Evolutionary conservation across 2,329 filamentous ascomycete genomes (phyloP).

Genomic region (Talaromyces funiculosus): DNA sequence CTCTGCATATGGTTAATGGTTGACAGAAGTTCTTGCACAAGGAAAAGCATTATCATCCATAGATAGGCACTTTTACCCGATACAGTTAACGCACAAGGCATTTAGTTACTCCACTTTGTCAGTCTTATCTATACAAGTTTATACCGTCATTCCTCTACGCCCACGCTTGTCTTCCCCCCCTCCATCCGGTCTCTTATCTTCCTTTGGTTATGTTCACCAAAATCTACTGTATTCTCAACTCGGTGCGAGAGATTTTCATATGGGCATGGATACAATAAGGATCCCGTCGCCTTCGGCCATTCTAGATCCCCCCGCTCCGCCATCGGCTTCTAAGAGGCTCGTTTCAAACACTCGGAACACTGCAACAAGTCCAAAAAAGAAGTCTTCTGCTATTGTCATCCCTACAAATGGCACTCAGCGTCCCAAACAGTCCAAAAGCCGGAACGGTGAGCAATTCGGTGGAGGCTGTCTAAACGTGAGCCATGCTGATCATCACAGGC

Average conservation of each 20-base stretch:
- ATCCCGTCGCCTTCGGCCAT: slow-evolving; percentile 55
- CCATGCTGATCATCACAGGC: slow-evolving; percentile 41
- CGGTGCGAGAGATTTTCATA: slow-evolving; percentile 4
- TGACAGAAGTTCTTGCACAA: neutral
- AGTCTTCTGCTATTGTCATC: slow-evolving; percentile 6
- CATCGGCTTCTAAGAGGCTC: slow-evolving; percentile 20
- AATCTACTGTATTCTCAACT: slow-evolving; percentile 7
- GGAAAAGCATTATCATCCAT: neutral
- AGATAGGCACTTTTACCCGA: neutral
- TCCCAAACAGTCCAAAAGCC: slow-evolving; percentile 68
- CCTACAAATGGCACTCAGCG: slow-evolving; percentile 34
- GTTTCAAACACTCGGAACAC: slow-evolving; percentile 18
- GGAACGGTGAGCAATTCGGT: slow-evolving; percentile 56
- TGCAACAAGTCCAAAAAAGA: slow-evolving; percentile 20
- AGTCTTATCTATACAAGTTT: slow-evolving; percentile 8
- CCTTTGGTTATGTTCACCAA: slow-evolving; percentile 11
- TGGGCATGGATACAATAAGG: slow-evolving; percentile 53
- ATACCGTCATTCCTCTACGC: neutral
- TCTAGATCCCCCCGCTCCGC: slow-evolving; percentile 34
- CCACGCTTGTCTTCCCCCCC: neutral
- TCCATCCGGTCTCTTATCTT: slow-evolving; percentile 2
- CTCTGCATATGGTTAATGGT: neutral
- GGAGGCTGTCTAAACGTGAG: neutral
- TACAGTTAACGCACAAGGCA: neutral
- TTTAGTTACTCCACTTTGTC: slow-evolving; percentile 3